phyloP scores from a whole-genome alignment of 1,139 yeast species.

The Suhomyces panamericanus region DNA sequence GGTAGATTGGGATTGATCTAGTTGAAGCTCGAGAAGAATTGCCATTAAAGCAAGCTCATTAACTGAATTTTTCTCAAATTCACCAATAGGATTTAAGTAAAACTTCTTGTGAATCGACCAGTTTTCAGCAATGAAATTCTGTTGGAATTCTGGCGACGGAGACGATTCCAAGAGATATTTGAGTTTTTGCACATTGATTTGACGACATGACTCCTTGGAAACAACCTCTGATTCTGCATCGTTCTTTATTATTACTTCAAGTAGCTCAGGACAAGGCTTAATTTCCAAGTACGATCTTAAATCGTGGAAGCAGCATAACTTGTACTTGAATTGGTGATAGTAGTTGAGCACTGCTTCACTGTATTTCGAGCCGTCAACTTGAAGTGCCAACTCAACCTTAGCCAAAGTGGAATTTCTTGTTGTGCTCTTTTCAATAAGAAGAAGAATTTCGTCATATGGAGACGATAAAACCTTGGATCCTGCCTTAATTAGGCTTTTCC shows the following conservation, averaged over 20 bases:
- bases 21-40: constrained; percentile 19
- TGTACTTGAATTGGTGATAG: constrained; percentile 44
- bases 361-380: constrained; percentile 16
- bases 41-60: constrained; percentile 63
- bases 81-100: constrained; percentile 24
- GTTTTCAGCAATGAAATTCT: constrained; percentile 19
- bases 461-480: constrained; percentile 1
- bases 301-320: constrained; percentile 64
- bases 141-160: constrained; percentile 21
- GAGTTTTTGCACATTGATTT: constrained; percentile 56
- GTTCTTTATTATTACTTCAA: constrained; percentile 5
- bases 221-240: constrained; percentile 11
- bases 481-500: constrained; percentile 54
- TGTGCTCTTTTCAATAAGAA: constrained; percentile 19
- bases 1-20: constrained; percentile 12
- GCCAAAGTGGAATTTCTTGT: constrained; percentile 60
- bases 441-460: constrained; percentile 24
- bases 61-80: constrained; percentile 65
- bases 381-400: constrained; percentile 43
- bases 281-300: constrained; percentile 36
- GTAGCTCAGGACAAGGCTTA: background rate
- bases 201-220: constrained; percentile 34
- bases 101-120: constrained; percentile 37
- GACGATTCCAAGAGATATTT: constrained; percentile 21
- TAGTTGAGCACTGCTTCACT: constrained; percentile 40